Evolutionary conservation across 495 filamentous ascomycete genomes (phyloP).

Genomic region (Neurospora tetraspora): DNA sequence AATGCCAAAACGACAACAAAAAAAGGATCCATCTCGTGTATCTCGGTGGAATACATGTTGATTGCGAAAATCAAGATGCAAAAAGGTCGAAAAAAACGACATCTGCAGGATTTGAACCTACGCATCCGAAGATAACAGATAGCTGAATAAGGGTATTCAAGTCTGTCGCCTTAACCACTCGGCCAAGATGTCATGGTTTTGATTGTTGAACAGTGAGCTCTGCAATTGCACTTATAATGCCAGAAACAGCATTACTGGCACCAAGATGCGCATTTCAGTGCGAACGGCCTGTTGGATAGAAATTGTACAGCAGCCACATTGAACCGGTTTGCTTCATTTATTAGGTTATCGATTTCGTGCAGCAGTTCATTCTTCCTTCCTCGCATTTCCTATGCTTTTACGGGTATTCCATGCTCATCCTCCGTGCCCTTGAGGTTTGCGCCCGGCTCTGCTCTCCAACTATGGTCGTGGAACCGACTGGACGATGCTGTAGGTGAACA

Average conservation of each 20-base stretch:
- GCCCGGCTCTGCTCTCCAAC: not conserved
- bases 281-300: no score
- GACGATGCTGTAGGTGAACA: not conserved
- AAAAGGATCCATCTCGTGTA: not conserved
- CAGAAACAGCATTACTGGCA: not conserved
- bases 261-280: no score
- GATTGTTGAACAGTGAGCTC: not conserved
- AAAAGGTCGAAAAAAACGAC: slow-evolving; percentile 7
- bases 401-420: not conserved
- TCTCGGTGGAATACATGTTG: not conserved
- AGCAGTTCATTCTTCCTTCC: not conserved
- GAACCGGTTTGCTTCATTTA: not conserved
- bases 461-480: not conserved
- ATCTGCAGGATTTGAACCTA: slow-evolving; percentile 21
- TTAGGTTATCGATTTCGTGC: not conserved
- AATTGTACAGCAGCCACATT: not conserved
- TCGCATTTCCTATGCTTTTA: not conserved
- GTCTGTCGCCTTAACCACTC: slow-evolving; percentile 24
- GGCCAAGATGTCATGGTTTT: slow-evolving; percentile 14
- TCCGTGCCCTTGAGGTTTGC: not conserved
- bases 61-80: not conserved
- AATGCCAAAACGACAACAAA: not conserved
- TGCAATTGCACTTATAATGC: not conserved
- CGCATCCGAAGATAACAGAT: slow-evolving; percentile 23
- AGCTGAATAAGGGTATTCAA: slow-evolving; percentile 17